Base-by-base conservation (phyloP, 2,329 filamentous ascomycete genomes). In the Alternaria ethzedia region DNA sequence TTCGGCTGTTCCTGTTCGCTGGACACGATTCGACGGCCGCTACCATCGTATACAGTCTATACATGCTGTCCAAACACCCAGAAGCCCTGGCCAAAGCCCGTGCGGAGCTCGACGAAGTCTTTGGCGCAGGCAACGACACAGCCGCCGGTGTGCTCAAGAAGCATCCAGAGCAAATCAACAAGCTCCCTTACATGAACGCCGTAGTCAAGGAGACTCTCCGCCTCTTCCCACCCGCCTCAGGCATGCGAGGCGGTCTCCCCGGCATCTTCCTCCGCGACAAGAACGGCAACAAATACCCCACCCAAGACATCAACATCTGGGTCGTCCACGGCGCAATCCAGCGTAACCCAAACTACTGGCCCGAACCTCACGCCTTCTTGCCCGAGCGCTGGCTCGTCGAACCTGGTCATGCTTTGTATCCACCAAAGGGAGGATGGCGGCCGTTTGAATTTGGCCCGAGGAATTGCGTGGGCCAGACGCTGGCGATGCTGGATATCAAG, bases 401-500 rank as follows among this genome's bases (percentile, higher is more conserved):
- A 10, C 61, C 72, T 10, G 59, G 23, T 2, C 59, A 68, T n/a
- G 61, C 55, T 59, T 28, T 68, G 3, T 64, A 55, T 15, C 36
- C 60, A 4, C 54, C 68, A 2, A 77, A 73, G 9, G 59, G 54
- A 7, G 59, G 41, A 0, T 82, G 67, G 65, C 70, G 78, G 8
- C 74, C 81, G 0, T 84, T 84, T 58, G 79, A 82, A 41, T 63
- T 73, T 6, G 82, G 82, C 0, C 75, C 77, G 1, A 54, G 68
- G 4, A 67, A 69, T 43, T 74, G 73, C 36, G 65, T 74, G 6
- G 71, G 71, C 3, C 70, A 75, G n/a, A 68, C 66, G 12, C 54
- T 75, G 7, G 61, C 63, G 11, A 50, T 66, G 32, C 55, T 68
- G 10, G 70, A 73, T 50, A 57, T 72, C 20, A 70, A 69, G 41